phyloP scores from a whole-genome alignment of 2,329 filamentous ascomycete genomes.

The Nothopassalora personata region DNA sequence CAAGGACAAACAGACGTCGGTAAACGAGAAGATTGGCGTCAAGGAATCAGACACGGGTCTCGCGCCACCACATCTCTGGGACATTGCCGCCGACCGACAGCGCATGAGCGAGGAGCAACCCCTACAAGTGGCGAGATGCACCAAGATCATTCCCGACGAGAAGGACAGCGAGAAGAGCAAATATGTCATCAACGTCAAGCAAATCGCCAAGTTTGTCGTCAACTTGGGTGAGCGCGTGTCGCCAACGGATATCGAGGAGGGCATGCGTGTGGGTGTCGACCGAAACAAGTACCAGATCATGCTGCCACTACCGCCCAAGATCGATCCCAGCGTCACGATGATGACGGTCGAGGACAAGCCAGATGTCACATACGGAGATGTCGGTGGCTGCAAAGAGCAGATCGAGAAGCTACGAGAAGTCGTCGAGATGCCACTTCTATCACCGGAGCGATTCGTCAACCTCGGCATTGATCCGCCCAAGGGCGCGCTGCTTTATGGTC shows the following conservation, averaged over 20 bases:
- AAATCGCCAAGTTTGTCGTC: slow-evolving; percentile 99
- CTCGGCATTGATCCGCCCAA: slow-evolving; percentile 99
- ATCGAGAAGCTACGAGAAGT: slow-evolving; percentile 98
- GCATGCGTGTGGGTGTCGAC: slow-evolving; percentile 96
- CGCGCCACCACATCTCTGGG: slow-evolving; percentile 97
- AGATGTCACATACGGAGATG: slow-evolving; percentile 97
- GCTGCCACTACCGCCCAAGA: slow-evolving; percentile 91
- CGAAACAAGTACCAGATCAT: slow-evolving; percentile 99
- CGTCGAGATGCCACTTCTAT: slow-evolving; percentile 95
- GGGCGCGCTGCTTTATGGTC: slow-evolving; percentile 91
- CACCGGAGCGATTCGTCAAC: slow-evolving; percentile 93
- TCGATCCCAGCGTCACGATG: slow-evolving; percentile 98
- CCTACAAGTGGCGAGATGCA: slow-evolving; percentile 93
- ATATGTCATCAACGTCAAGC: slow-evolving; percentile 99
- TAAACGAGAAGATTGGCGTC: slow-evolving; percentile 91
- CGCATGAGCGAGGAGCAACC: slow-evolving; percentile 98
- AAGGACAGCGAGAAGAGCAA: slow-evolving; percentile 97
- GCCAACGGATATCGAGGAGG: slow-evolving; percentile 98
- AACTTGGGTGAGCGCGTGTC: slow-evolving; percentile 94
- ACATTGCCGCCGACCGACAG: slow-evolving; percentile 94
- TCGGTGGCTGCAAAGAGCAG: slow-evolving; percentile 98
- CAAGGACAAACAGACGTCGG: slow-evolving; percentile 96
- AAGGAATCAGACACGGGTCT: slow-evolving; percentile 98
- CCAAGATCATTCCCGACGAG: slow-evolving; percentile 97
- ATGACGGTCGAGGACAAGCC: slow-evolving; percentile 99